A percentile compares a stretch with the other conserved stretches of the same genome.
phyloP scores from a whole-genome alignment of 345 rosid species.

The Psidium friedrichsthalianum region DNA sequence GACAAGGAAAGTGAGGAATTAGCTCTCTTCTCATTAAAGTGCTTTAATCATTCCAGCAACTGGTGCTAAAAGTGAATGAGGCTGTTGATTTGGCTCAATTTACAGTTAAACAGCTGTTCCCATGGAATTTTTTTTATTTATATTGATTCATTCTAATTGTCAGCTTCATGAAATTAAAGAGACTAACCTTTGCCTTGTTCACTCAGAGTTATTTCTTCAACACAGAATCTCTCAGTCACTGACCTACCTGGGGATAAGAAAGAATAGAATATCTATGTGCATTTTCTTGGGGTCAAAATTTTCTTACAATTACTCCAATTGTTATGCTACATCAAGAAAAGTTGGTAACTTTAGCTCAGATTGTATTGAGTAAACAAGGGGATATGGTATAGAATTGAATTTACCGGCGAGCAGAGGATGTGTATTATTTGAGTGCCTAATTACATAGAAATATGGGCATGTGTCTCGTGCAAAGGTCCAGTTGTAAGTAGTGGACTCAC shows the following conservation, averaged over 20 bases:
- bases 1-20: not conserved
- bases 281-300: not conserved
- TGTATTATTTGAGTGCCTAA: not conserved
- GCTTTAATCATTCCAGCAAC: not conserved
- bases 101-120: not conserved
- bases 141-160: not conserved
- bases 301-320: not conserved
- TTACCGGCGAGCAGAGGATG: not conserved
- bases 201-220: no score
- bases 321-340: not conserved
- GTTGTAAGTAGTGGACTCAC: not conserved
- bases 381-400: not conserved
- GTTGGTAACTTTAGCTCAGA: not conserved
- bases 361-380: not conserved
- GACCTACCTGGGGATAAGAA: no score
- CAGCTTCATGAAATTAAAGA: not conserved
- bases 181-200: not conserved
- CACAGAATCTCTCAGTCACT: no score
- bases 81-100: not conserved
- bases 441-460: not conserved
- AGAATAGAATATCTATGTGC: not conserved
- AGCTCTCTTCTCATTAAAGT: not conserved
- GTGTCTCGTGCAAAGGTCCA: not conserved
- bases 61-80: not conserved
- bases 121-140: not conserved